These are phyloP conservation scores for Chlorophyllum brunneum DNA, from an alignment of 768 basidiomycete genomes.

Conservation along the genomic window DNA sequence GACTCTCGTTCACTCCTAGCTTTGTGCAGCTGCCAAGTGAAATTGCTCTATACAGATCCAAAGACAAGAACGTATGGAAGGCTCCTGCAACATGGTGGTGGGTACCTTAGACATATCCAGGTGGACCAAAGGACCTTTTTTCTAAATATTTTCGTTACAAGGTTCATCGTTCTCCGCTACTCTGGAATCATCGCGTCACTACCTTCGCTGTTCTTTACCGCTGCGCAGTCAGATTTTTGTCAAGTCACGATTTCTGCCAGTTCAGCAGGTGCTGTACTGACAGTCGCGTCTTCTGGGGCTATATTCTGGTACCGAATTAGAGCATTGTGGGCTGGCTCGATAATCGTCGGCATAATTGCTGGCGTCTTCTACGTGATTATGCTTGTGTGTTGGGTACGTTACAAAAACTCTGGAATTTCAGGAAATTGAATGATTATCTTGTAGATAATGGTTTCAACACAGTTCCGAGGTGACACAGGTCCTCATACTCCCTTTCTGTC, in stretches of 20 bases:
- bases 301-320: conserved; percentile 8
- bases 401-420: background rate
- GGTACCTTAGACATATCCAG: background rate
- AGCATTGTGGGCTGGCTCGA: conserved; percentile 2
- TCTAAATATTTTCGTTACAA: background rate
- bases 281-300: conserved; percentile 6
- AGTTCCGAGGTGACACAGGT: conserved; percentile 3
- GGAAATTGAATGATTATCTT: background rate
- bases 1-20: background rate
- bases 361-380: conserved; percentile 8
- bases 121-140: background rate
- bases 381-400: conserved; percentile 7
- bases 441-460: conserved; percentile 4
- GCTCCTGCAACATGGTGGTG: conserved; percentile 9
- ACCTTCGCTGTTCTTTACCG: conserved; percentile 5
- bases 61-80: conserved; percentile 4
- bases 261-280: conserved; percentile 2
- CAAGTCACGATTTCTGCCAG: conserved; percentile 1
- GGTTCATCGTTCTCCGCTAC: conserved; percentile 7
- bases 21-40: conserved; percentile 7
- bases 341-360: background rate
- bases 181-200: conserved; percentile 8
- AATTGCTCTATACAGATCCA: background rate
- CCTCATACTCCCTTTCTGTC: conserved; percentile 4
- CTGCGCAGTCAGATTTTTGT: background rate